These are phyloP conservation scores for Lipomyces spencermartinsiae DNA, from an alignment of 805 yeast species.

Conservation along the genomic window DNA sequence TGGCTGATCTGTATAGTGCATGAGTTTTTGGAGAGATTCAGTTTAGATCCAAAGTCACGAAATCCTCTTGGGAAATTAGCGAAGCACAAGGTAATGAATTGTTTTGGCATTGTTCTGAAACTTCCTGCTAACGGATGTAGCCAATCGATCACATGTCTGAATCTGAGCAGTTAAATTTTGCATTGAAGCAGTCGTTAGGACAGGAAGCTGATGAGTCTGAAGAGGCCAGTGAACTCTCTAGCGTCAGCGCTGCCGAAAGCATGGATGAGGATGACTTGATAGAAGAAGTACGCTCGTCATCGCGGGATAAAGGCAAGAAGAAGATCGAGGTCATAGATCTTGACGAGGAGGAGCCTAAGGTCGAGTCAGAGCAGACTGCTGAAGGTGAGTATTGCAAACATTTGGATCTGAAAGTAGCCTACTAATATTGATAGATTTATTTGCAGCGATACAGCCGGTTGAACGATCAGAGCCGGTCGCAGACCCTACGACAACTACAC, in stretches of 20 bases:
- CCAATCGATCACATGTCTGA: slow-evolving; percentile 70
- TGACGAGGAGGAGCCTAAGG: slow-evolving; percentile 37
- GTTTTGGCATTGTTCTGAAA: background rate
- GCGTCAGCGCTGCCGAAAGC: slow-evolving; percentile 43
- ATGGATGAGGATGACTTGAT: slow-evolving; percentile 21
- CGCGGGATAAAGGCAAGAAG: slow-evolving; percentile 29
- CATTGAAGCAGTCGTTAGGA: slow-evolving; percentile 69
- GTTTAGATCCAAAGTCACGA: slow-evolving; percentile 64
- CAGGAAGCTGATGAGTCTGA: slow-evolving; percentile 41
- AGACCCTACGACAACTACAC: slow-evolving; percentile 62
- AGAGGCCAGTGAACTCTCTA: slow-evolving; percentile 44
- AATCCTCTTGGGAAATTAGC: slow-evolving; percentile 60
- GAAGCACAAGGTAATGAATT: slow-evolving; percentile 55
- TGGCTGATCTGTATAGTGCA: slow-evolving; percentile 49
- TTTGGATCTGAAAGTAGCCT: background rate
- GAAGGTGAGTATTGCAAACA: background rate
- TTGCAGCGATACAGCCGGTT: slow-evolving; percentile 57
- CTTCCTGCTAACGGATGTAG: slow-evolving; percentile 40
- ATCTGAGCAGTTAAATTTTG: slow-evolving; percentile 82
- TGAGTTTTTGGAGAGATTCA: slow-evolving; percentile 69
- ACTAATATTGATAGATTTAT: slow-evolving; percentile 31
- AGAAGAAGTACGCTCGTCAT: slow-evolving; percentile 27
- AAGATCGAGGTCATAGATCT: slow-evolving; percentile 42
- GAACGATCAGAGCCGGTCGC: slow-evolving; percentile 69
- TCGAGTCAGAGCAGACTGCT: slow-evolving; percentile 8